Evolutionary conservation across 805 yeast species (phyloP), one percentile per base, ranked within the genome.

Genomic region (Metschnikowia cerradonensis): DNA sequence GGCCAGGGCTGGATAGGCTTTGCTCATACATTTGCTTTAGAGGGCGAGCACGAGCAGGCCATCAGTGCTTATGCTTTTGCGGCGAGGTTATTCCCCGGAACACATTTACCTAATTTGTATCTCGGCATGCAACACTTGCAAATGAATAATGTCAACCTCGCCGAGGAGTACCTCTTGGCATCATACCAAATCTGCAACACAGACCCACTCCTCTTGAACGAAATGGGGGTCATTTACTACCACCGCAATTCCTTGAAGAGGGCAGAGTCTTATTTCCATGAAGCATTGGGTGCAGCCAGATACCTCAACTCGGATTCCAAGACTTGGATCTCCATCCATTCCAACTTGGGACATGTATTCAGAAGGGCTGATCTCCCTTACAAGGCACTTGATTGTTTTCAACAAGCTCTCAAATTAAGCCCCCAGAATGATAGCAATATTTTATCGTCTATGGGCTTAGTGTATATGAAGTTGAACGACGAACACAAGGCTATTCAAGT

Each of bases 31-130:
- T 94, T 91, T 78, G 97, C 97, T 0, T 85, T 88, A 2, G 99
- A 94, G 66, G 96, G 97, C n/a, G 99, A 94, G 67, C 97, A 94
- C 66, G 99, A 94, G 66, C 98, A 94, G 67, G 98, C 98, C 1
- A 86, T 94, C 20, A 86, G 97, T 50, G 98, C 98, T 0, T 94
- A 91, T 67, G 91, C 98, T 1, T 91, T 96, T 11, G 97, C 97
- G 0, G 90, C 96, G 1, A 74, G 97, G 54, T 76, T 91, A 40
- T 94, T 94, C 61, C 90, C 91, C 0, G 96, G 96, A 1, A 84
- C 91, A 3, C 97, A 94, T 65, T 70, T 91, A 43, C 98, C 99
- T 1, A 83, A 87, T 61, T 70, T 94, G 52, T 92, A 88, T 60
- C 73, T 94, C 37, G 99, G 99, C 1, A 94, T 94, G 97, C 98